phyloP scores from a whole-genome alignment of 2,329 filamentous ascomycete species.

The Phyllosticta citrichinensis region DNA sequence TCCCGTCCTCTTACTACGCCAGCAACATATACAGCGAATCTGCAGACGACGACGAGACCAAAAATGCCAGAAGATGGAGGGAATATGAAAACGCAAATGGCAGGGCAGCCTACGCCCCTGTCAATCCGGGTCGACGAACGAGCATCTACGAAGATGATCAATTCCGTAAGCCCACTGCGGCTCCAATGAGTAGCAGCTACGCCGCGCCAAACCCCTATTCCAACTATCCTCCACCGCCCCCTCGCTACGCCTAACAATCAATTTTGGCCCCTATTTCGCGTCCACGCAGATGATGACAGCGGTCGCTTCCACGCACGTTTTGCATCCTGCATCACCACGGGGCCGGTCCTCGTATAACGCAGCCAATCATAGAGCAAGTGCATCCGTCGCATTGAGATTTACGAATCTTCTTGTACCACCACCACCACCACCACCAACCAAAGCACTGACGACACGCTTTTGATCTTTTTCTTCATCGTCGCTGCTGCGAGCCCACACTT shows the following conservation, averaged over 20 bases:
- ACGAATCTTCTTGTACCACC: neutral
- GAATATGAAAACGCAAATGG: neutral
- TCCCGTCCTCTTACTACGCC: constrained; percentile 21
- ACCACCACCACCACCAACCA: neutral
- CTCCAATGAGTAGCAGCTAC: neutral
- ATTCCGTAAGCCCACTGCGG: neutral
- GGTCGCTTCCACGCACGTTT: neutral
- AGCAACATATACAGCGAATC: constrained; percentile 22
- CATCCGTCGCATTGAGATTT: neutral
- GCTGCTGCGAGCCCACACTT: neutral
- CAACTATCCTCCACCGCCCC: neutral
- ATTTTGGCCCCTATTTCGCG: neutral
- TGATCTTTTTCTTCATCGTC: neutral
- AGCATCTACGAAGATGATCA: neutral
- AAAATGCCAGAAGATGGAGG: neutral
- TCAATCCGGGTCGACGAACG: neutral
- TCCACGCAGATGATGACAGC: neutral
- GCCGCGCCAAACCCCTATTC: neutral
- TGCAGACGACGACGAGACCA: constrained; percentile 19
- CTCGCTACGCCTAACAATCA: neutral
- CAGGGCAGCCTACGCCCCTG: neutral
- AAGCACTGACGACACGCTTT: neutral
- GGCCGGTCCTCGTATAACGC: neutral
- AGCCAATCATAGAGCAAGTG: neutral
- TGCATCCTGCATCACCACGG: neutral